A percentile compares a stretch with the other conserved stretches of the same genome.
phyloP scores from a whole-genome alignment of 257 asterid genomes.

The Ilex aquifolium region DNA sequence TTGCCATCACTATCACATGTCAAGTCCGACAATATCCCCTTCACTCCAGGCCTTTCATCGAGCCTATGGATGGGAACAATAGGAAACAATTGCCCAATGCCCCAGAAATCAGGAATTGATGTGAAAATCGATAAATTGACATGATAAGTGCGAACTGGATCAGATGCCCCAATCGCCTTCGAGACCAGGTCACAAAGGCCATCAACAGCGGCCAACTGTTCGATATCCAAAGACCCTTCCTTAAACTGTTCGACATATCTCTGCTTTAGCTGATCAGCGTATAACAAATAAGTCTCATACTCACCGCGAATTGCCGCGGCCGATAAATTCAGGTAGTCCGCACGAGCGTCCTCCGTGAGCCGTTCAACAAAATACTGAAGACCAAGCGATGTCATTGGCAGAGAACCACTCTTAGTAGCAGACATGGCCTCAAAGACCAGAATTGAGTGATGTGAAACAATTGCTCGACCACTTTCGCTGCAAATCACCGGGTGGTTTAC shows the following conservation, averaged over 20 bases:
- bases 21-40: conserved; percentile 73
- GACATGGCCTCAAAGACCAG: conserved; percentile 76
- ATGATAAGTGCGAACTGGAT: conserved; percentile 63
- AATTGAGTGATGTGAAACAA: conserved; percentile 93
- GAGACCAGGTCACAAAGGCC: conserved; percentile 67
- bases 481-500: conserved; percentile 76
- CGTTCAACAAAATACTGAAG: conserved; percentile 48
- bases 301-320: conserved; percentile 71
- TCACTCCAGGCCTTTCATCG: conserved; percentile 56
- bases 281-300: conserved; percentile 45
- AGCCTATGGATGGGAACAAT: conserved; percentile 82
- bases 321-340: conserved; percentile 52
- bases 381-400: conserved; percentile 37
- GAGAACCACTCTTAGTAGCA: conserved; percentile 33
- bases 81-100: conserved; percentile 77
- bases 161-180: conserved; percentile 58
- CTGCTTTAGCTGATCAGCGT: conserved; percentile 85
- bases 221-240: conserved; percentile 69
- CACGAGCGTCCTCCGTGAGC: conserved; percentile 50
- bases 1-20: conserved; percentile 97
- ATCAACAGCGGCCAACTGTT: conserved; percentile 79
- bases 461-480: conserved; percentile 98
- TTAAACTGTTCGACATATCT: conserved; percentile 82
- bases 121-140: conserved; percentile 82
- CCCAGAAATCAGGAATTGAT: conserved; percentile 98